Conservation (phyloP, 192 early-diverging fungal genomes). For the Entophlyctis luteolus region DNA sequence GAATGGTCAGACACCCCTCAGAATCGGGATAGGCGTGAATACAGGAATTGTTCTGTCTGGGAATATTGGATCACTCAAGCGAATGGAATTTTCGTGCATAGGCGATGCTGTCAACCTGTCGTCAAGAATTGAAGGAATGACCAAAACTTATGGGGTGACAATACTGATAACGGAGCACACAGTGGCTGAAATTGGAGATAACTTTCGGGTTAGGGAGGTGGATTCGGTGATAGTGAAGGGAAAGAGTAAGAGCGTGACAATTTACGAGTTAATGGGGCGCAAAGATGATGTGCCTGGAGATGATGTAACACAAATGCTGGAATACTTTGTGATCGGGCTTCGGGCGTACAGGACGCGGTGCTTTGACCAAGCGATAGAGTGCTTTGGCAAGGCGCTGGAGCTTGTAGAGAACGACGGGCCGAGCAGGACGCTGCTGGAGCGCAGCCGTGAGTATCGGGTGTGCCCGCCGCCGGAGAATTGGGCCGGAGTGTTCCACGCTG, state of each 20-base stretch:
- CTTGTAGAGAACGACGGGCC: constrained; percentile 37
- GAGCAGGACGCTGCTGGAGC: constrained; percentile 32
- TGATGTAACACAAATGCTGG: constrained; percentile 16
- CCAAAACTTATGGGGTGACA: constrained; percentile 42
- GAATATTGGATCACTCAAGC: constrained; percentile 52
- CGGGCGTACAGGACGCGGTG: constrained; percentile 25
- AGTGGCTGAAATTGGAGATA: constrained; percentile 33
- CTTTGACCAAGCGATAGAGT: constrained; percentile 36
- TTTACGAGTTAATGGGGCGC: constrained; percentile 45
- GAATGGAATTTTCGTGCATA: constrained; percentile 56
- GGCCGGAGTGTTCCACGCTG: constrained; percentile 39
- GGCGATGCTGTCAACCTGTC: constrained; percentile 56
- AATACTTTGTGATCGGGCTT: constrained; percentile 33
- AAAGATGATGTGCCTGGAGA: constrained; percentile 32
- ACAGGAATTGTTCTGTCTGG: constrained; percentile 56
- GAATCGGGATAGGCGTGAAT: constrained; percentile 54
- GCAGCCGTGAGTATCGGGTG: constrained; percentile 35
- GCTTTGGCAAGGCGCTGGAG: neutral
- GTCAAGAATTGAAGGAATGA: constrained; percentile 49
- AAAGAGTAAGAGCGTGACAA: constrained; percentile 33
- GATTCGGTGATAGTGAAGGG: constrained; percentile 49
- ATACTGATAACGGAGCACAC: constrained; percentile 53
- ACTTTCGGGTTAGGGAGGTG: constrained; percentile 44
- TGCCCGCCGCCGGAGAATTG: constrained; percentile 42
- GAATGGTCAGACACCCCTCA: constrained; percentile 32